phyloP scores from a whole-genome alignment of 345 rosid genomes.

The Viola odorata region DNA sequence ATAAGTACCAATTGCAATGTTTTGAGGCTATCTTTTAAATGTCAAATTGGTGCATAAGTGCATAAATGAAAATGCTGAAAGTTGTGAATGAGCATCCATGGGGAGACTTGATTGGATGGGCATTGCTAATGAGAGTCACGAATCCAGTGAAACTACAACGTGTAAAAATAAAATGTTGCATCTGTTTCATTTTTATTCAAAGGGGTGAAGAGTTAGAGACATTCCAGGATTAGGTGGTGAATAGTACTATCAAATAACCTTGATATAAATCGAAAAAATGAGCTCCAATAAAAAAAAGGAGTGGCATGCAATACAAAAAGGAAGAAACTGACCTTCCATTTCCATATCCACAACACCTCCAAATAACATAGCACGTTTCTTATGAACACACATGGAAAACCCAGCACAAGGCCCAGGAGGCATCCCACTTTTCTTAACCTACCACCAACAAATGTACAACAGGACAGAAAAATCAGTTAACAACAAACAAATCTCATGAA shows the following conservation, averaged over 20 bases:
- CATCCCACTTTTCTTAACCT: slow-evolving; percentile 97
- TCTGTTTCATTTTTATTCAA: background rate
- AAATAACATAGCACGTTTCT: slow-evolving; percentile 86
- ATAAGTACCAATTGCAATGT: no score
- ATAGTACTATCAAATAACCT: background rate
- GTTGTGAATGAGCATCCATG: no score
- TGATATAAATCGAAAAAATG: background rate
- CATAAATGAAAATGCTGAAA: no score
- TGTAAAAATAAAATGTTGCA: no score
- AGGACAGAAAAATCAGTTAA: background rate
- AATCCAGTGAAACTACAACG: no score
- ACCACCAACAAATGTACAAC: slow-evolving; percentile 11
- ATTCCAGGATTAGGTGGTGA: background rate
- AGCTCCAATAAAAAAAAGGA: no score
- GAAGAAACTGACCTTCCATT: slow-evolving; percentile 59
- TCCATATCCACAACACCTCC: slow-evolving; percentile 99
- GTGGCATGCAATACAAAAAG: background rate
- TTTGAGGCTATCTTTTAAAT: no score
- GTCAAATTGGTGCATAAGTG: no score
- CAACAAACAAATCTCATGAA: background rate
- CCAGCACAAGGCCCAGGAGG: slow-evolving; percentile 97
- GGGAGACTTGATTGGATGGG: no score
- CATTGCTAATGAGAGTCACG: no score
- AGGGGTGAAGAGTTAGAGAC: background rate
- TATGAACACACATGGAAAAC: slow-evolving; percentile 86